Conservation (phyloP, 2,329 filamentous ascomycete species). For the Teratosphaeria zuluensis region DNA sequence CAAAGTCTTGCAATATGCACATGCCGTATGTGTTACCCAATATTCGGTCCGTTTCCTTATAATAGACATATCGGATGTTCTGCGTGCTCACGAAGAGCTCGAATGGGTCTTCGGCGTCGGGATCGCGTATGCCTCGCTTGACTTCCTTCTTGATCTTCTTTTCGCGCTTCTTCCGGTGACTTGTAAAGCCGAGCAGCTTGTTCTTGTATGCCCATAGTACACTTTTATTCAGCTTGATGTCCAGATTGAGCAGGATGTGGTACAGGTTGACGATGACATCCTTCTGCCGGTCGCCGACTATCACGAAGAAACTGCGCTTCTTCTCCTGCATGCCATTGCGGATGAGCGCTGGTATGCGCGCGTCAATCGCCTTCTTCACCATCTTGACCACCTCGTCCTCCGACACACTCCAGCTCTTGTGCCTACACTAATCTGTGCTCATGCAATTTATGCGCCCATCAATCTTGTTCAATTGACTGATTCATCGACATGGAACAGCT, state of each 20-base stretch:
- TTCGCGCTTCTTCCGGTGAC: constrained; percentile 96
- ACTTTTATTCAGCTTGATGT: constrained; percentile 90
- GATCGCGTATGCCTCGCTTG: constrained; percentile 84
- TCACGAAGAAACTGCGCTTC: constrained; percentile 95
- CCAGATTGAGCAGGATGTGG: constrained; percentile 81
- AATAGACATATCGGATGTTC: constrained; percentile 97
- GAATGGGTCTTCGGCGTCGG: constrained; percentile 88
- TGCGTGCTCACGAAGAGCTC: constrained; percentile 94
- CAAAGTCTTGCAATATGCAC: constrained; percentile 97
- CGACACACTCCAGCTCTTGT: not conserved
- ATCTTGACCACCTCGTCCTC: constrained; percentile 26
- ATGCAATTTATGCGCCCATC: not conserved
- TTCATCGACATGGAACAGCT: not conserved
- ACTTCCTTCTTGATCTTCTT: constrained; percentile 98
- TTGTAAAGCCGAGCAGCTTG: constrained; percentile 87
- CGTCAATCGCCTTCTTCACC: constrained; percentile 58
- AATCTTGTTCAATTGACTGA: not conserved
- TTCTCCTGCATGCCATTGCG: constrained; percentile 88
- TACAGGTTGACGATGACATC: constrained; percentile 94
- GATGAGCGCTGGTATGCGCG: constrained; percentile 82
- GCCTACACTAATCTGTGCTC: not conserved
- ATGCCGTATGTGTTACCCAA: constrained; percentile 96
- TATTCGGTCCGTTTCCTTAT: constrained; percentile 99
- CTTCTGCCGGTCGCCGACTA: constrained; percentile 88
- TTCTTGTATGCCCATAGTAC: constrained; percentile 99